These are phyloP conservation scores for Metschnikowia gelsemii DNA, from an alignment of 805 yeast genomes.

Conservation along the genomic window DNA sequence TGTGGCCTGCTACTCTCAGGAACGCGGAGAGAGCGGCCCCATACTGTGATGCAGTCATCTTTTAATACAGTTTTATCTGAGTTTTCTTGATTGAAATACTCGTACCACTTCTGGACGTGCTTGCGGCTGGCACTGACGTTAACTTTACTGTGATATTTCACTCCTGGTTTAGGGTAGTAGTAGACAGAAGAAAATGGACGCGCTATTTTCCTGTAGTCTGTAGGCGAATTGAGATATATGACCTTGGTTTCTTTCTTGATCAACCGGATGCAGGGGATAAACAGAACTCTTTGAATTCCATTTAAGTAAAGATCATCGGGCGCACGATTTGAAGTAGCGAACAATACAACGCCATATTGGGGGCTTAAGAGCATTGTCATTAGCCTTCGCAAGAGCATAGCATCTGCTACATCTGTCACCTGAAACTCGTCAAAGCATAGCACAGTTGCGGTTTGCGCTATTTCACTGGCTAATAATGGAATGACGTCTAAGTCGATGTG, in stretches of 20 bases:
- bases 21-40: constrained; percentile 83
- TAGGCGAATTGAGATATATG: constrained; percentile 80
- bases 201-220: constrained; percentile 88
- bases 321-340: constrained; percentile 93
- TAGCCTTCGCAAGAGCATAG: constrained; percentile 86
- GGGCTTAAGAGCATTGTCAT: constrained; percentile 64
- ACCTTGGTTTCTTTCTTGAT: constrained; percentile 75
- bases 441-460: constrained; percentile 72
- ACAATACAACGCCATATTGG: constrained; percentile 78
- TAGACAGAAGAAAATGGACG: constrained; percentile 80
- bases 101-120: constrained; percentile 78
- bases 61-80: constrained; percentile 22
- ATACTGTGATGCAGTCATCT: constrained; percentile 50
- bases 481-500: constrained; percentile 70
- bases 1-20: constrained; percentile 74
- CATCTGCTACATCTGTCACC: constrained; percentile 98
- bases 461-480: constrained; percentile 79
- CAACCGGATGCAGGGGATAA: constrained; percentile 86
- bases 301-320: constrained; percentile 92
- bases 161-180: constrained; percentile 66
- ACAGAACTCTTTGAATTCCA: constrained; percentile 90
- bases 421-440: constrained; percentile 96
- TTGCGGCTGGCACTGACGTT: constrained; percentile 50
- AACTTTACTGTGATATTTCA: constrained; percentile 50
- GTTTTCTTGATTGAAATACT: constrained; percentile 68